Evolutionary conservation across 331 rosid genomes (phyloP).

Genomic region (Dryas integrifolia): DNA sequence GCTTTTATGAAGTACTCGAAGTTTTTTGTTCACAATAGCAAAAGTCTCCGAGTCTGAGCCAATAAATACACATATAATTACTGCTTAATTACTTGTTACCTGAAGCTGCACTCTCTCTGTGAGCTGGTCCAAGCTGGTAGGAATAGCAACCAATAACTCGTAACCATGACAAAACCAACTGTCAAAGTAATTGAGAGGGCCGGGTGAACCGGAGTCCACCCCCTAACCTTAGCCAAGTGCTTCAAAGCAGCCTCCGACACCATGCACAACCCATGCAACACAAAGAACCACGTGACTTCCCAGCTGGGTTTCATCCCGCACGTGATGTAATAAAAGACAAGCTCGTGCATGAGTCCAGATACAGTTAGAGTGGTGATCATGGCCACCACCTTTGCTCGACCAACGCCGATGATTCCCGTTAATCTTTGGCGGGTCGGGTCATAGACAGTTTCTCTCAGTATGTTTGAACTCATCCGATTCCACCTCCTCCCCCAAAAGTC

Average conservation of each 20-base stretch:
- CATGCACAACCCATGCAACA: constrained; percentile 26
- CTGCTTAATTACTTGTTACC: no score
- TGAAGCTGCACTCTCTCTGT: not conserved
- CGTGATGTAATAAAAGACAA: constrained; percentile 24
- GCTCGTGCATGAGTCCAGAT: constrained; percentile 29
- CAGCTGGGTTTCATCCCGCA: constrained; percentile 29
- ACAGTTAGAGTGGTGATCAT: constrained; percentile 9
- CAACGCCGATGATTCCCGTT: not conserved
- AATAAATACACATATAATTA: no score
- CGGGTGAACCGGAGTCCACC: constrained; percentile 9
- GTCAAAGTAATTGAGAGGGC: not conserved
- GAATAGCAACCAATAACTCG: constrained; percentile 22
- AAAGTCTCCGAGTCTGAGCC: no score
- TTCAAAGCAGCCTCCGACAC: constrained; percentile 15
- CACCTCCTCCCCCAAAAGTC: constrained; percentile 45
- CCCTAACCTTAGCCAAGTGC: constrained; percentile 1
- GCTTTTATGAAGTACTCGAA: no score
- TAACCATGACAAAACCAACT: constrained; percentile 15
- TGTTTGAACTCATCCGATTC: constrained; percentile 22
- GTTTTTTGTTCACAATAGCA: no score
- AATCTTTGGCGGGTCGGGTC: constrained; percentile 22
- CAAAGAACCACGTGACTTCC: constrained; percentile 29
- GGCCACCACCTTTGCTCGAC: constrained; percentile 10
- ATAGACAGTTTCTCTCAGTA: not conserved
- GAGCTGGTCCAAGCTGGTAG: constrained; percentile 22